Conservation (phyloP, 768 basidiomycete species). For the Suillus subalutaceus region DNA sequence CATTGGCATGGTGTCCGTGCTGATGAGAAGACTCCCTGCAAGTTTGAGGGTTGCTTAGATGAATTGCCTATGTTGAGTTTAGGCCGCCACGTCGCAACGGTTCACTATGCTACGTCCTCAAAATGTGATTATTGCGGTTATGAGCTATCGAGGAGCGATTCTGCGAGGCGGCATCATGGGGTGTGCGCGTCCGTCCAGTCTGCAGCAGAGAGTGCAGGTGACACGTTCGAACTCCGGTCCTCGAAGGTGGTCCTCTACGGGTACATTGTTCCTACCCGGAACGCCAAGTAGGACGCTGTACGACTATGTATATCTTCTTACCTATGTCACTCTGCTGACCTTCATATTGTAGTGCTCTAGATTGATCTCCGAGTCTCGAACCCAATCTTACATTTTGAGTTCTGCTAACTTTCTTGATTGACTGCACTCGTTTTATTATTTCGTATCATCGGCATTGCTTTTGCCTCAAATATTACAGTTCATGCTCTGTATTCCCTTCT, state of each 20-base stretch:
- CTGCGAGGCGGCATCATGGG: not conserved
- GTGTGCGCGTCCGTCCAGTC: not conserved
- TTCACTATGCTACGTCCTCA: not conserved
- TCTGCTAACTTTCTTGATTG: no score
- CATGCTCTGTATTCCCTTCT: no score
- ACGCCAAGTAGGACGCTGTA: not conserved
- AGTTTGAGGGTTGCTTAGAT: not conserved
- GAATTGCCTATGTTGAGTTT: no score
- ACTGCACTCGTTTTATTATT: no score
- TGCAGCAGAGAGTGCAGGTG: not conserved
- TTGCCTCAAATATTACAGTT: no score
- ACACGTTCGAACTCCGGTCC: not conserved
- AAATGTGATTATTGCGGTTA: not conserved
- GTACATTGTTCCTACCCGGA: not conserved
- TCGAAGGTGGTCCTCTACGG: not conserved
- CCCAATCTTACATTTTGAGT: no score
- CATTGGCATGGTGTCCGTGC: not conserved
- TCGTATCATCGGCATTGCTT: no score
- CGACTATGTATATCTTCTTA: no score
- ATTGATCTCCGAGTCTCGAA: not conserved
- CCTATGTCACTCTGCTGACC: no score
- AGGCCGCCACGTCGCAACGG: not conserved
- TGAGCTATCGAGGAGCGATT: not conserved
- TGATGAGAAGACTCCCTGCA: accelerated
- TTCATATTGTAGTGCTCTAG: no score